Evolutionary conservation across 2,329 filamentous ascomycete genomes (phyloP).

Genomic region (Ophiosphaerella korrae): DNA sequence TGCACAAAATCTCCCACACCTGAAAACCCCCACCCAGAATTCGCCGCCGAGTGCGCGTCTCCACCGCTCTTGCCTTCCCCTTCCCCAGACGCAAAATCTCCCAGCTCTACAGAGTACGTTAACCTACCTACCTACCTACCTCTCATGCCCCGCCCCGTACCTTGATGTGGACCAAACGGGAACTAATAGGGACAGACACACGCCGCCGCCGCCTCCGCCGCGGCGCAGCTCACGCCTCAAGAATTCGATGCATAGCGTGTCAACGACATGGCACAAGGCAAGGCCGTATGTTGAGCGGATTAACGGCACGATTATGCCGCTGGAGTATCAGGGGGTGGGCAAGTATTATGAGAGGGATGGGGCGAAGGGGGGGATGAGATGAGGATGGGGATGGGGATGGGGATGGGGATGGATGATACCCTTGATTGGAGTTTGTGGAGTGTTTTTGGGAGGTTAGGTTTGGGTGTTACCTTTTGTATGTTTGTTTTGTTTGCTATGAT

Average conservation of each 20-base stretch:
- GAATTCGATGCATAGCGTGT: slow-evolving; percentile 4
- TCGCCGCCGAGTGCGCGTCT: background rate
- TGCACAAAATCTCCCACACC: background rate
- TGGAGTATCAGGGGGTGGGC: slow-evolving; percentile 2
- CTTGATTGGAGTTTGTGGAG: no score
- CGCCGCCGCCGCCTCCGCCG: background rate
- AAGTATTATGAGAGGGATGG: slow-evolving; percentile 1
- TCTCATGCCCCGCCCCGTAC: no score
- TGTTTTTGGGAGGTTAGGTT: no score
- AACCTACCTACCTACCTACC: no score
- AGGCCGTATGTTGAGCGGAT: slow-evolving; percentile 20
- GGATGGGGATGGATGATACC: background rate
- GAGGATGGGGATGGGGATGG: background rate
- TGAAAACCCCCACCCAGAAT: background rate
- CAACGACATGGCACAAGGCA: slow-evolving; percentile 15
- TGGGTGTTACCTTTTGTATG: background rate
- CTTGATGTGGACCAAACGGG: no score
- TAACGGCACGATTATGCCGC: slow-evolving; percentile 13
- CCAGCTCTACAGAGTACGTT: background rate
- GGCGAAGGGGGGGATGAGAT: background rate
- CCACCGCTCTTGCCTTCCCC: background rate
- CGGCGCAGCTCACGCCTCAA: slow-evolving; percentile 7
- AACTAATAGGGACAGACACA: no score
- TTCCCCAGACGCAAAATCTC: background rate
- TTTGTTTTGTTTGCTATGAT: no score